Evolutionary conservation across 495 filamentous ascomycete genomes (phyloP).

Genomic region (Penicillium macrosclerotiorum): DNA sequence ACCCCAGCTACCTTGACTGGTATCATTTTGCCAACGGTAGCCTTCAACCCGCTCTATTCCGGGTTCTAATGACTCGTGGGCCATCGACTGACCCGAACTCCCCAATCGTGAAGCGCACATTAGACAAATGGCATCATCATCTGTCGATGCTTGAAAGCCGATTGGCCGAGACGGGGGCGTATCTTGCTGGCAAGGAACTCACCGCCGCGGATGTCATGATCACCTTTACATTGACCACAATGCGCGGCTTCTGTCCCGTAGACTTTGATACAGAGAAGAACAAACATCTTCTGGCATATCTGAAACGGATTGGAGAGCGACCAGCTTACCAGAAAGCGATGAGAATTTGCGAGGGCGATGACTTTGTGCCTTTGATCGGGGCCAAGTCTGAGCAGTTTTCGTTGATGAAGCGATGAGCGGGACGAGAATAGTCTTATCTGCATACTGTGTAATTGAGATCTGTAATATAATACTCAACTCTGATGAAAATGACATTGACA

Average conservation of each 20-base stretch:
- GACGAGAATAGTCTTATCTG: too few species aligned
- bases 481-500: too few species aligned
- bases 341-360: constrained; percentile 34
- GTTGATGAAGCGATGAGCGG: constrained; percentile 3
- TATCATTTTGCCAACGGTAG: constrained; percentile 58
- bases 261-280: constrained; percentile 30
- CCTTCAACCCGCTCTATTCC: constrained; percentile 41
- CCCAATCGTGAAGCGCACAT: constrained; percentile 2
- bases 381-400: constrained; percentile 12
- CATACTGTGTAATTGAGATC: too few species aligned
- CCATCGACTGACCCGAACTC: constrained; percentile 9
- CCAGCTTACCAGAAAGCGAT: constrained; percentile 30
- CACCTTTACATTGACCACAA: constrained; percentile 52
- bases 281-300: constrained; percentile 23
- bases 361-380: constrained; percentile 20
- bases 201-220: constrained; percentile 63
- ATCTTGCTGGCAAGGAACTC: constrained; percentile 58
- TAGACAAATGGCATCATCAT: constrained; percentile 14
- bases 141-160: constrained; percentile 43
- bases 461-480: background rate
- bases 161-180: constrained; percentile 41
- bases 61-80: constrained; percentile 18
- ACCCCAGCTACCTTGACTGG: constrained; percentile 60
- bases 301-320: constrained; percentile 24
- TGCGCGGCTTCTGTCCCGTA: constrained; percentile 48